These are phyloP conservation scores for Rhazya stricta DNA, from an alignment of 257 asterid genomes.

Conservation along the genomic window DNA sequence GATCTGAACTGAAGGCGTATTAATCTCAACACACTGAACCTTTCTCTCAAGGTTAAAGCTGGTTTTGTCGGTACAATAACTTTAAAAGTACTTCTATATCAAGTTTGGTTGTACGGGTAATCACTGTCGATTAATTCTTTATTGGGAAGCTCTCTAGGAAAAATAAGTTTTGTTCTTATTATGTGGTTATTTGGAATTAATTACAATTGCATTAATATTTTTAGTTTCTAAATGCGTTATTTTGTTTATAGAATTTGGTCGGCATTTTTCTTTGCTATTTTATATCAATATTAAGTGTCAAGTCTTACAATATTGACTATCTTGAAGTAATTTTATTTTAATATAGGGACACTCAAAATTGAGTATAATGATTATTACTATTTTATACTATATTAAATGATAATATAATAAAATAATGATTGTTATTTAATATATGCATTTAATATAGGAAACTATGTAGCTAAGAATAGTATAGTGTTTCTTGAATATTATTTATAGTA, in stretches of 20 bases:
- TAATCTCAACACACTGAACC: conserved; percentile 82
- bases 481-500: too few relatives aligned
- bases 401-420: too few relatives aligned
- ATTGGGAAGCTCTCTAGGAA: not conserved
- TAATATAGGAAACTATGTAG: too few relatives aligned
- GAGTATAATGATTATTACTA: too few relatives aligned
- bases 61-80: conserved; percentile 95
- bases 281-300: not conserved
- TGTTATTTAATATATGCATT: too few relatives aligned
- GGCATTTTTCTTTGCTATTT: not conserved
- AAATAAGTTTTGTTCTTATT: not conserved
- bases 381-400: too few relatives aligned
- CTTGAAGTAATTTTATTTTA: not conserved
- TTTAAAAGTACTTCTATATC: conserved; percentile 57
- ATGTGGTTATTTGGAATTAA: not conserved
- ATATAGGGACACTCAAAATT: too few relatives aligned
- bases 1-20: conserved; percentile 92
- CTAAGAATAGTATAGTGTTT: too few relatives aligned
- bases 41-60: conserved; percentile 91
- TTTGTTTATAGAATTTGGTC: not conserved
- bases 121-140: not conserved
- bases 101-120: conserved; percentile 14
- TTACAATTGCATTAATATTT: not conserved
- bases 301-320: not conserved
- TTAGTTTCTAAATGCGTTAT: not conserved